Base-by-base conservation (phyloP, 2,329 filamentous ascomycete species). In the Canariomyces notabilis region DNA sequence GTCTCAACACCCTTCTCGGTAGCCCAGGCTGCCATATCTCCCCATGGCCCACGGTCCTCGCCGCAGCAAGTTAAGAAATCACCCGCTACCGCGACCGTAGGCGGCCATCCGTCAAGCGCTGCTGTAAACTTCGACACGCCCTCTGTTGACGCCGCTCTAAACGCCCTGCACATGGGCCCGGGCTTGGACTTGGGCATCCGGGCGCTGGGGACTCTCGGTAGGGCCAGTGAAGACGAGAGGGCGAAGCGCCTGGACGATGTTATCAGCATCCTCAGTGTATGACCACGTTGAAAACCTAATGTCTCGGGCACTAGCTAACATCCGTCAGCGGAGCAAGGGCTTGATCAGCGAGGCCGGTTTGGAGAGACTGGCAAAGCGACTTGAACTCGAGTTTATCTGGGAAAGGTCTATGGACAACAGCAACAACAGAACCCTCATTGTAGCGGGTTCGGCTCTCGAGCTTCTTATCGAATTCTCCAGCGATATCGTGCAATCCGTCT, bases 301-400 rank as follows among this genome's bases (percentile, higher is more conserved):
- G 7, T 23, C 68, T 62, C 66, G 71, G 47, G 69, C 65, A 37
- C 62, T 59, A 26, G 56, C 57, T 44, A 59, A 64, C 47, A 15
- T 31, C 32, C 31, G 22, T 6, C 37, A 61, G 60, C 52, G 67
- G 55, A 67, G 64, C 56, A 78, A 79, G 52, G 84, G 84, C 4
- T 69, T 82, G 33, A 80, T 91, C 31, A 87, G 85, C 55, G 83
- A 87, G 58, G 80, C 85, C 22, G 85, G 85, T 2, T 71, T 93
- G n/a, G 81, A 86, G 62, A 75, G 85, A 44, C 68, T 91, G 22
- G 83, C 81, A 7, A 77, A 79, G 57, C 74, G 79, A 44, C 73
- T 83, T 44, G 85, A 83, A n/a, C 68, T 86, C 32, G 82, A 84
- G 50, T 75, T 73, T 46, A 65, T 83, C 11, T 81, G 78, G 68